Conservation (phyloP, 2,329 filamentous ascomycete species). For the Leptosphaerulina australis region DNA sequence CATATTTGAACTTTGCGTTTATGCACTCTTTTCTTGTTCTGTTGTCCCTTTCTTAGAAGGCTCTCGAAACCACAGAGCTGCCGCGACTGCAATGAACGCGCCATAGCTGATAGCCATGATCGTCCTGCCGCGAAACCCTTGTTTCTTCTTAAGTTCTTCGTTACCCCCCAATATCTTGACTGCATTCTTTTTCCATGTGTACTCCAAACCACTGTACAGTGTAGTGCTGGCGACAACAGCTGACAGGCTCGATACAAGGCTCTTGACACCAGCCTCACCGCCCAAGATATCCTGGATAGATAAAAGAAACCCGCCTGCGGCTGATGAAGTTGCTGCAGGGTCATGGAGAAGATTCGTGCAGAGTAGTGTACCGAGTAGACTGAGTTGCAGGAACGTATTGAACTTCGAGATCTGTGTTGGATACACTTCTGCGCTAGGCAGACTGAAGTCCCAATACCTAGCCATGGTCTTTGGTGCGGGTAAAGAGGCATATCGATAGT, state of each 20-base stretch:
- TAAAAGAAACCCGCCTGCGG: slow-evolving; percentile 33
- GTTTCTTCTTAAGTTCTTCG: slow-evolving; percentile 55
- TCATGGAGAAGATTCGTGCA: slow-evolving; percentile 74
- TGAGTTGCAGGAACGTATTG: slow-evolving; percentile 91
- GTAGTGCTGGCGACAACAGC: slow-evolving; percentile 88
- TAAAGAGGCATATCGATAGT: slow-evolving; percentile 93
- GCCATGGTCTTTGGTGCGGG: slow-evolving; percentile 90
- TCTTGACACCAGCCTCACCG: slow-evolving; percentile 44
- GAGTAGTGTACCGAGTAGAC: slow-evolving; percentile 83
- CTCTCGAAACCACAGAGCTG: slow-evolving; percentile 35
- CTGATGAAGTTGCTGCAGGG: slow-evolving; percentile 60
- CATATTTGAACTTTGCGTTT: not conserved
- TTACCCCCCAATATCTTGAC: slow-evolving; percentile 76
- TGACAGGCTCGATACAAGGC: slow-evolving; percentile 56
- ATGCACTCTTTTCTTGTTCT: slow-evolving; percentile 5
- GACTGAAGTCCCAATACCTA: slow-evolving; percentile 95
- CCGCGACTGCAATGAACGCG: slow-evolving; percentile 51
- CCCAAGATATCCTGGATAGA: slow-evolving; percentile 37
- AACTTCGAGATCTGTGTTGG: slow-evolving; percentile 84
- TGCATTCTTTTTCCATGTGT: slow-evolving; percentile 87
- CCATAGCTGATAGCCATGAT: slow-evolving; percentile 57
- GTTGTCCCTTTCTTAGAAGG: slow-evolving; percentile 16
- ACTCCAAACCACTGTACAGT: slow-evolving; percentile 91
- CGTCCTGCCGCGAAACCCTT: slow-evolving; percentile 55
- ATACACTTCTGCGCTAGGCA: slow-evolving; percentile 83